Evolutionary conservation across 2,329 filamentous ascomycete genomes (phyloP), one percentile per base, ranked within the genome.

Genomic region (Fusarium sp.): DNA sequence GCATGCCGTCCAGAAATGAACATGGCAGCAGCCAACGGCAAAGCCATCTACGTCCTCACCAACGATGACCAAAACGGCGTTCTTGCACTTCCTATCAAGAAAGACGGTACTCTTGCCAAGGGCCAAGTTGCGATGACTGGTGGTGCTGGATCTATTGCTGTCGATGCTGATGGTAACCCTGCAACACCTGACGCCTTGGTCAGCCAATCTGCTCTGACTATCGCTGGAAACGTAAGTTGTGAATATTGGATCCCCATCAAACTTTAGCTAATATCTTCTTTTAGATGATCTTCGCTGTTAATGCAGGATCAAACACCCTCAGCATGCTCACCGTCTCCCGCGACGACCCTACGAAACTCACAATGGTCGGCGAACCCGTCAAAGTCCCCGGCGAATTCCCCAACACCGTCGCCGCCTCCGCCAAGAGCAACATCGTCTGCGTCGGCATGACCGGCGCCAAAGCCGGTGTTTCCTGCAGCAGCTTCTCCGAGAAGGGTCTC

Each of bases 41-140:
- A 85, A 73, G 87, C 86, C 0, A 73, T 89, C 20, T 90, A 90
- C 75, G 77, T 89, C 57, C 77, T 88, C 41, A 87, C 84, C 37
- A 91, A 90, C 69, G 81, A 85, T 4, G 69, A 81, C 1, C 65
- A 72, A 12, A 87, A 89, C 56, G 75, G 81, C 0, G 80, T 90
- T 3, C 79, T 88, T 3, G 83, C 86, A 0, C 57, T 90, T 2
- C 81, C 83, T 0, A 81, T 89, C 34, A 78, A 75, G 0, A 47
- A 67, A 0, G 78, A 87, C 57, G 87, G 88, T 0, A 81, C 77
- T 18, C 78, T 90, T 0, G 81, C 79, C 0, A 75, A 76, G 5
- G 84, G 83, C 1, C 78, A 77, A 3, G 73, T 80, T 3, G 85
- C 81, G 1, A 54, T 77, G 2, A 87, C 86, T 3, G 83, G 84